Evolutionary conservation across 2,329 filamentous ascomycete genomes (phyloP), one percentile per base, ranked within the genome.

Genomic region (Trichoderma sp.): DNA sequence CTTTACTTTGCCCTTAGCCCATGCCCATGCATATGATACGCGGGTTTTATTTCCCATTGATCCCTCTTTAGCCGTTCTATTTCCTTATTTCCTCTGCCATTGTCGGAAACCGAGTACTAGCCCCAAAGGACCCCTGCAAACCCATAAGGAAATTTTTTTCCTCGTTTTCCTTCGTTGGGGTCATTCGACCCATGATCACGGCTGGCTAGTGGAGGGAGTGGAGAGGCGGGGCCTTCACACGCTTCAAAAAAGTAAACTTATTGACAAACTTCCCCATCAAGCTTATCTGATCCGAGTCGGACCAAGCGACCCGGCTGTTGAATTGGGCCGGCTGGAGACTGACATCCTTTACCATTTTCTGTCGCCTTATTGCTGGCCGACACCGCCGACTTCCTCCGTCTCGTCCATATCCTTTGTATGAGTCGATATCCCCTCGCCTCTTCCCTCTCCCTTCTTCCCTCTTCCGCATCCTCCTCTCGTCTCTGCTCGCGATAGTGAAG

Each of bases 271-370:
- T 69, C 34, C 36, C 34, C 47, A 56, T 58, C 32, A 65, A 71
- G 60, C 69, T 71, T 71, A 71, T 71, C 69, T 71, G 69, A 71
- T 71, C 66, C 56, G 66, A 69, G 56, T 69, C 65, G 56, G 36
- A 69, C 26, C 5, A 39, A 14, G n/a, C 1, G 9, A 43, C 36
- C 66, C 56, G 66, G 66, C 57, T 34, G 56, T 69, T 61, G 66
- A 61, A 61, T 69, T 69, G 36, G n/a, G 43, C 56, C 56, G 66
- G 66, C 26, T 68, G 39, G 39, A 43, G 39, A 43, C 39, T 18
- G 53, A 34, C 26, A 15, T 4, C 6, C 24, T 56, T 57, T 6
- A 28, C 51, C 51, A 36, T 36, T 67, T 57, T 15, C 9, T 47
- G 39, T 21, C 7, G 26, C n/a, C 36, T 51, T 60, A 68, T 21